These are phyloP conservation scores for Tanacetum coccineum DNA, from an alignment of 129 eudicot species.

Conservation along the genomic window DNA sequence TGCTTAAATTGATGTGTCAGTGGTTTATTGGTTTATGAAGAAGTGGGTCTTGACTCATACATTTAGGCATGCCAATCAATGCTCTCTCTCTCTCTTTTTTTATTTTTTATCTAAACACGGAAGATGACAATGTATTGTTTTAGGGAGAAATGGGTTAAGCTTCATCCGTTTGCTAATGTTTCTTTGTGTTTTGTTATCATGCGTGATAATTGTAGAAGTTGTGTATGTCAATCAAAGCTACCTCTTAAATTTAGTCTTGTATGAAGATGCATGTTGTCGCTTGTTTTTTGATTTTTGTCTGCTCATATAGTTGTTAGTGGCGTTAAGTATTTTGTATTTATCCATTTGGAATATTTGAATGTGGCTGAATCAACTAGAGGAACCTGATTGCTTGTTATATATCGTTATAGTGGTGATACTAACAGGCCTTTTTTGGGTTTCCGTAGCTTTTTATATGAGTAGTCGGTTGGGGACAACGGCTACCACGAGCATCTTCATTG, in stretches of 20 bases:
- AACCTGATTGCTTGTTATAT: background rate
- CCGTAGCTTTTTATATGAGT: conserved; percentile 74
- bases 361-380: too few species aligned
- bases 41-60: too few species aligned
- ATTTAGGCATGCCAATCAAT: too few species aligned
- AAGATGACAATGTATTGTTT: background rate
- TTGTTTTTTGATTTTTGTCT: conserved; percentile 4
- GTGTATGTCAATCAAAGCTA: too few species aligned
- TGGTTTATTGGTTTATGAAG: too few species aligned
- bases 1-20: too few species aligned
- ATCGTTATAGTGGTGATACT: conserved; percentile 23
- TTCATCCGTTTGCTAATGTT: conserved; percentile 8
- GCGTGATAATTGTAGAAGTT: too few species aligned
- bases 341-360: background rate
- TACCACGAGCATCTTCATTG: conserved; percentile 80
- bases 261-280: conserved; percentile 7
- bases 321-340: background rate
- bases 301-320: conserved; percentile 1
- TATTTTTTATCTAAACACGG: background rate
- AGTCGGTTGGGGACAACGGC: conserved; percentile 76
- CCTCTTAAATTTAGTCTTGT: too few species aligned
- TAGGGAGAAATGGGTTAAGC: background rate
- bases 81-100: too few species aligned
- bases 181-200: conserved; percentile 7
- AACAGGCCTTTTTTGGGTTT: conserved; percentile 21